These are phyloP conservation scores for Metarhizium brunneum DNA, from an alignment of 2,329 filamentous ascomycete species.

Conservation along the genomic window DNA sequence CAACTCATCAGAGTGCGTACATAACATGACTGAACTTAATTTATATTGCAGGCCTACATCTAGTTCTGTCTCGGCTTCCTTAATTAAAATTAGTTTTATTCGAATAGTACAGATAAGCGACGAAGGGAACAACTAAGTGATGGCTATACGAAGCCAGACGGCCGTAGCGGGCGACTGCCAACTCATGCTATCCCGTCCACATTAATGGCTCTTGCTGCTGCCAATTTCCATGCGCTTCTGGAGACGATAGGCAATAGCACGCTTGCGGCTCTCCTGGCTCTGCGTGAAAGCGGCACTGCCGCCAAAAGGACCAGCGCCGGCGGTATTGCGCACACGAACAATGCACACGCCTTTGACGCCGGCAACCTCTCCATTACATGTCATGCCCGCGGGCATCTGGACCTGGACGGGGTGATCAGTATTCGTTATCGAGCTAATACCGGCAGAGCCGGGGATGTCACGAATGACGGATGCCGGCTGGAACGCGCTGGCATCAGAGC, in stretches of 20 bases:
- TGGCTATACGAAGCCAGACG: no score
- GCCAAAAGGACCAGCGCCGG: constrained; percentile 53
- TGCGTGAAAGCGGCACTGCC: constrained; percentile 53
- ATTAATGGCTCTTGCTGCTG: no score
- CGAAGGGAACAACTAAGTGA: no score
- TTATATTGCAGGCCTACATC: no score
- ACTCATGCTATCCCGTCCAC: no score
- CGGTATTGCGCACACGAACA: constrained; percentile 49
- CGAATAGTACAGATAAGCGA: no score
- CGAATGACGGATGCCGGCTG: constrained; percentile 47
- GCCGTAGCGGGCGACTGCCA: no score
- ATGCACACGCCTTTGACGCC: constrained; percentile 53
- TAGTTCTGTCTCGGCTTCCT: no score
- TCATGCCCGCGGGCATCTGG: constrained; percentile 59
- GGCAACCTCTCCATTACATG: constrained; percentile 49
- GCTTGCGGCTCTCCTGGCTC: constrained; percentile 44
- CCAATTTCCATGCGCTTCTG: constrained; percentile 33
- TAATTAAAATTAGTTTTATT: no score
- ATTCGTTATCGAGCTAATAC: constrained; percentile 48
- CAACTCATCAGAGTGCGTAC: no score
- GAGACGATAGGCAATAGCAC: constrained; percentile 40
- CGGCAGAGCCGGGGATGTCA: constrained; percentile 49
- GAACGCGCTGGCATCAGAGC: constrained; percentile 52
- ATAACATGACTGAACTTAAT: no score
- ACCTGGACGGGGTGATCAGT: constrained; percentile 57